Percentiles rank a stretch among this genome's conserved stretches.
phyloP scores from a whole-genome alignment of 2,329 filamentous ascomycete species.

The Cladosporium sp. region DNA sequence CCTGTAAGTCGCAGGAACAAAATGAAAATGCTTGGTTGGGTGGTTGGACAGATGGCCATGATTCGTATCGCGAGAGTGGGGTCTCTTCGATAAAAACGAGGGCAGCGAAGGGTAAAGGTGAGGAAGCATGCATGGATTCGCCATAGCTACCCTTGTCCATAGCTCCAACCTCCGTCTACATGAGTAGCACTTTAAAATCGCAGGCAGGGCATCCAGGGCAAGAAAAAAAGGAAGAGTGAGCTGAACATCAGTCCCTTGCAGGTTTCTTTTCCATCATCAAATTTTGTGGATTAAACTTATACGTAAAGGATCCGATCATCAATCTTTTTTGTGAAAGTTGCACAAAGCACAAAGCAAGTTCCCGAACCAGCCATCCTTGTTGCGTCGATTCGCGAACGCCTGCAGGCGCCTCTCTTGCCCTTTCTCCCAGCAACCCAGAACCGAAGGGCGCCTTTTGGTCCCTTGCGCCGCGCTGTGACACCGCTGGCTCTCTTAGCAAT shows the following conservation, averaged over 20 bases:
- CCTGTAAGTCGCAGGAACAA: neutral
- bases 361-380: neutral
- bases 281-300: neutral
- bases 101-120: neutral
- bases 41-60: neutral
- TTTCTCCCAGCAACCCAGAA: neutral
- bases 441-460: neutral
- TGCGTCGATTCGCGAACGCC: conserved; percentile 5
- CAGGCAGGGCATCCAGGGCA: neutral
- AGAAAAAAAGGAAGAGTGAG: neutral
- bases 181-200: neutral
- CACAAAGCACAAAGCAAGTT: neutral
- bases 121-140: neutral
- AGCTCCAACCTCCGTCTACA: neutral
- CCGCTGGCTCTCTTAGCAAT: neutral
- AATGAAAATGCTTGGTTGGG: neutral
- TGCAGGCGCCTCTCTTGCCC: conserved; percentile 1
- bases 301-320: neutral
- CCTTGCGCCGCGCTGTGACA: conserved; percentile 6
- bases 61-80: neutral
- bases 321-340: neutral
- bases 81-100: neutral
- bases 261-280: neutral
- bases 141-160: neutral
- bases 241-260: neutral